Evolutionary conservation across 129 eudicot species (phyloP).

Genomic region (Dittrichia graveolens): DNA sequence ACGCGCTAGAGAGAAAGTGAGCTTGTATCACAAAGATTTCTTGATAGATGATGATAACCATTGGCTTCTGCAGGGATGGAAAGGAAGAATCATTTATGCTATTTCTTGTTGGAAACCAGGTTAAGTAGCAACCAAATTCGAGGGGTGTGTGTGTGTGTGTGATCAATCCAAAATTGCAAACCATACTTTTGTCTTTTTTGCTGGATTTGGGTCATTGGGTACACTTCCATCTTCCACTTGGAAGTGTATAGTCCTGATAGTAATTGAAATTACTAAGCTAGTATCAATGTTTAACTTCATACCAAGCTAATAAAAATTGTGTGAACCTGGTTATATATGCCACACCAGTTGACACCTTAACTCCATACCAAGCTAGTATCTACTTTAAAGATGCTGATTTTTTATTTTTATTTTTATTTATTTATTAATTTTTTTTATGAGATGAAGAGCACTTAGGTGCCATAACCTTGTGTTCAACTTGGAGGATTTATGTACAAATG

Average conservation of each 20-base stretch:
- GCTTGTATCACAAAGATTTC: slow-evolving; percentile 73
- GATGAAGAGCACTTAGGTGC: background rate
- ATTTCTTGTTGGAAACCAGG: slow-evolving; percentile 75
- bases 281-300: background rate
- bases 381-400: background rate
- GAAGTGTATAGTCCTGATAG: no score
- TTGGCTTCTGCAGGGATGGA: slow-evolving; percentile 90
- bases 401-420: no score
- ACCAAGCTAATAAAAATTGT: background rate
- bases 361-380: no score
- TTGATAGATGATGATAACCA: slow-evolving; percentile 74
- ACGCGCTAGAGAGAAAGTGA: slow-evolving; percentile 46
- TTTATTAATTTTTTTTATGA: background rate
- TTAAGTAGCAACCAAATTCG: slow-evolving; percentile 16
- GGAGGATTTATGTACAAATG: slow-evolving; percentile 2
- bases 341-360: background rate
- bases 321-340: no score
- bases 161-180: background rate
- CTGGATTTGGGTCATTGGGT: no score
- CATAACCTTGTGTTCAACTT: background rate
- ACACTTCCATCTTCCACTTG: no score
- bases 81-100: slow-evolving; percentile 74
- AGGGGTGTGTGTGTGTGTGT: background rate
- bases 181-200: no score
- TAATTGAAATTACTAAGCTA: background rate